Evolutionary conservation across 2,329 filamentous ascomycete genomes (phyloP).

Genomic region (Arachnopeziza araneosa): DNA sequence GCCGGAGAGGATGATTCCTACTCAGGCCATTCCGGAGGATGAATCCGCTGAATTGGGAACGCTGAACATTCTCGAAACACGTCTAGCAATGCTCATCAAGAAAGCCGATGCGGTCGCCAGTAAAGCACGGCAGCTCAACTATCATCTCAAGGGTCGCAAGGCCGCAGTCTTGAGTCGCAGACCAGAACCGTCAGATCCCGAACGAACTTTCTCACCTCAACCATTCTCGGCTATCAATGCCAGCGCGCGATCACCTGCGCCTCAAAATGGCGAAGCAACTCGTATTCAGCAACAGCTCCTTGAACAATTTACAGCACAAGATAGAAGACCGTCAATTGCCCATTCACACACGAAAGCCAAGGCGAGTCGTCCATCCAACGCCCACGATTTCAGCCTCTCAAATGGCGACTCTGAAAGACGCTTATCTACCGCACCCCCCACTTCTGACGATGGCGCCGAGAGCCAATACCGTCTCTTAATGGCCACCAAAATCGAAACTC

Average conservation of each 20-base stretch:
- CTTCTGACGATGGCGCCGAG: conserved; percentile 24
- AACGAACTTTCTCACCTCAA: conserved; percentile 18
- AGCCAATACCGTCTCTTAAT: conserved; percentile 55
- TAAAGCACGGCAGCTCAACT: conserved; percentile 72
- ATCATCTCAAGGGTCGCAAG: conserved; percentile 69
- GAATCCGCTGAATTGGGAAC: conserved; percentile 81
- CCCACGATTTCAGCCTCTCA: not conserved
- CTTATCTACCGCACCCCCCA: conserved; percentile 1
- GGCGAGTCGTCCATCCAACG: conserved; percentile 8
- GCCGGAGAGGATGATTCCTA: conserved; percentile 74
- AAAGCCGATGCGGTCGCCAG: conserved; percentile 71
- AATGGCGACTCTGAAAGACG: not conserved
- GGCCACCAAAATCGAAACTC: conserved; percentile 67
- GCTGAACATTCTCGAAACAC: conserved; percentile 76
- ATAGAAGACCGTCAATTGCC: conserved; percentile 17
- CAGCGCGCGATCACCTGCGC: conserved; percentile 35
- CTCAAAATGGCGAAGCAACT: conserved; percentile 17
- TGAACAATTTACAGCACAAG: conserved; percentile 42
- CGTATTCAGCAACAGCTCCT: conserved; percentile 48
- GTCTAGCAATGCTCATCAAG: conserved; percentile 70
- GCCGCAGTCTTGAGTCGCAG: conserved; percentile 65
- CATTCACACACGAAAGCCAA: conserved; percentile 16
- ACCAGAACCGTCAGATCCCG: conserved; percentile 29
- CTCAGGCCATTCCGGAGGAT: conserved; percentile 77
- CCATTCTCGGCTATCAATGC: conserved; percentile 34